Percentiles rank a stretch among this genome's conserved stretches.
Evolutionary conservation across 306 rosid genomes (phyloP).

Genomic region (Citrullus colocynthis): DNA sequence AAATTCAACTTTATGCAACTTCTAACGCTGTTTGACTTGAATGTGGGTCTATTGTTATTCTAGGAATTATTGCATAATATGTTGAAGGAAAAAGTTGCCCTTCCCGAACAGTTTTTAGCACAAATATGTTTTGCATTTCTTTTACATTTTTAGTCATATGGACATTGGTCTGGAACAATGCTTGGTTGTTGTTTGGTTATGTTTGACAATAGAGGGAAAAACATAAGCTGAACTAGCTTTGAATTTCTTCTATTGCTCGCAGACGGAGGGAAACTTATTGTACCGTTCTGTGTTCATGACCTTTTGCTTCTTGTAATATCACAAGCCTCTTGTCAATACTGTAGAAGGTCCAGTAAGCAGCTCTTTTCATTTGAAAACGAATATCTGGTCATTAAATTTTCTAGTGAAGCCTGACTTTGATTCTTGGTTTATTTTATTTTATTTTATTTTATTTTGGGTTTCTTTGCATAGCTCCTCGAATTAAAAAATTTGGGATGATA

Average conservation of each 20-base stretch:
- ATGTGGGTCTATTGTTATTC: neutral
- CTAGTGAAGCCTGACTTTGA: neutral
- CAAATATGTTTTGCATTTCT: neutral
- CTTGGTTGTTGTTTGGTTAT: neutral
- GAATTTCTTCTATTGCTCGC: neutral
- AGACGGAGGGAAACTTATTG: neutral
- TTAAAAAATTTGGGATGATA: neutral
- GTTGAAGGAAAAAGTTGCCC: neutral
- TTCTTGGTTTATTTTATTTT: neutral
- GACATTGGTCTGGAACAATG: neutral
- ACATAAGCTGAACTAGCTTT: neutral
- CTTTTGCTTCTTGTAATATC: neutral
- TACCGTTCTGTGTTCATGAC: neutral
- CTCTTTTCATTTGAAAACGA: neutral
- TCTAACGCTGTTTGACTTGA: neutral
- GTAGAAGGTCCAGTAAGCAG: neutral
- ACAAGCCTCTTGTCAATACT: conserved; percentile 6
- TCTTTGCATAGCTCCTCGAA: neutral
- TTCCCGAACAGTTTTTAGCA: neutral
- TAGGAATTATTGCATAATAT: neutral
- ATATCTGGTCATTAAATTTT: neutral
- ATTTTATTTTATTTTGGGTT: too few species aligned
- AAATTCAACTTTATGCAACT: neutral
- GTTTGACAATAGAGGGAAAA: neutral
- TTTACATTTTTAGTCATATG: neutral